Evolutionary conservation across 192 early-diverging fungal genomes (phyloP), one percentile per base, ranked within the genome.

Genomic region (Entomortierella lignicola): DNA sequence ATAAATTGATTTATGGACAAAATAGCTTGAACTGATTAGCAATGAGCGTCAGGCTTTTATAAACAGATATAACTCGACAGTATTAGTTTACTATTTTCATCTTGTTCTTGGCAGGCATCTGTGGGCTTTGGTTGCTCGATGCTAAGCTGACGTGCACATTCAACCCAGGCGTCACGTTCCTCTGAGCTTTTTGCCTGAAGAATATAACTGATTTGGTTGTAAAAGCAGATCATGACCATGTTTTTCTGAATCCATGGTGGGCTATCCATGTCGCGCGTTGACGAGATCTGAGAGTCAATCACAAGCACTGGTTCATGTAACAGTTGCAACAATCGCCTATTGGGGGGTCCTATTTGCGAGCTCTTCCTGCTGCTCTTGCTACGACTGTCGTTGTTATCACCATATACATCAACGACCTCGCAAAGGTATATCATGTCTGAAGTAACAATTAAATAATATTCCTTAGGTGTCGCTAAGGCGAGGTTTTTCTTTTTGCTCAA

Each of bases 171-270:
- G 30, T 79, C 74, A 1, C 74, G 30, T 8, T 69, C 74, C 47
- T 69, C 57, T 0, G 31, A 52, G 27, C 52, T 47, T 43, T 69
- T 30, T 2, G 67, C 67, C 29, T 79, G 66, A 12, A 79, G 51
- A 50, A 79, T 79, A 20, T 79, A 79, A 15, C 43, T 69, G 8
- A 66, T 79, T 8, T 79, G 59, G 56, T 79, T 79, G 20, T 65
- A 79, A 47, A 79, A 79, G 25, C 66, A 69, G 26, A 79, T 43
- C 74, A 79, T 79, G 23, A 79, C 74, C 39, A 79, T 69, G 39
- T 79, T 63, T 29, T 69, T 56, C 8, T 69, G 66, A 27, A 63
- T 34, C 11, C 59, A 29, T 32, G 50, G 71, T 5, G 71, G 71
- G 21, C 69, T 44, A 13, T 52, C 44, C 4, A 79, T 30, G 43